Evolutionary conservation across 2,329 filamentous ascomycete species (phyloP), one percentile per base, ranked within the genome.

Genomic region (Pyrenophora teres): DNA sequence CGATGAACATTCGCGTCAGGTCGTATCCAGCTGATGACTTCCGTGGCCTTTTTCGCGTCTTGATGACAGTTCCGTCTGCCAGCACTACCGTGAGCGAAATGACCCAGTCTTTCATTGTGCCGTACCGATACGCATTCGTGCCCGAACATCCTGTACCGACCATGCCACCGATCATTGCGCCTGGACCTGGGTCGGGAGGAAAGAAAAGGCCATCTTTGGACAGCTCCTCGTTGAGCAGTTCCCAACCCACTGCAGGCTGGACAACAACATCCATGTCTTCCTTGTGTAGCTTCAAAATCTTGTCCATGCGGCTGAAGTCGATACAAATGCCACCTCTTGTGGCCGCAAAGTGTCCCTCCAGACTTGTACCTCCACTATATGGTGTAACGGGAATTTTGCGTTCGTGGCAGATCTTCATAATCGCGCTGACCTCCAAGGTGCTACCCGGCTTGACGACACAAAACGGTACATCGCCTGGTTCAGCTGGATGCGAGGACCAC

Each of bases 21-120:
- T 97, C 92, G 75, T 97, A 97, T 21, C 92, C 92, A 27, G 92
- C 92, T 48, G 88, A 92, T 67, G 88, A 92, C 80, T 96, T 97
- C 61, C 92, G 84, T 9, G 92, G 91, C 41, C 92, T 83, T 74
- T 95, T 91, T 57, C 89, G 83, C 9, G 92, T 97, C 79, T 92
- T 93, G 76, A 97, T 87, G 44, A 96, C 76, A 1, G 92, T 96
- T 42, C 92, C 92, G 73, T 96, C 92, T 15, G 92, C 92, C 64
- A 96, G 81, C 9, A 96, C 92, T 3, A 96, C 90, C 0, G 92
- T 96, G 60, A 96, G 76, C 46, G 84, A 88, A 18, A 96, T 77
- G 10, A 96, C 92, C 92, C 92, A 96, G 70, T 96, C 92, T 57
- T 90, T 87, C 91, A 96, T 96, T 2, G 92, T 96, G 56, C 92